Percentiles rank a stretch among this genome's conserved stretches.
These are phyloP conservation scores for Candida michaelii DNA, from an alignment of 805 yeast species.

Conservation along the genomic window DNA sequence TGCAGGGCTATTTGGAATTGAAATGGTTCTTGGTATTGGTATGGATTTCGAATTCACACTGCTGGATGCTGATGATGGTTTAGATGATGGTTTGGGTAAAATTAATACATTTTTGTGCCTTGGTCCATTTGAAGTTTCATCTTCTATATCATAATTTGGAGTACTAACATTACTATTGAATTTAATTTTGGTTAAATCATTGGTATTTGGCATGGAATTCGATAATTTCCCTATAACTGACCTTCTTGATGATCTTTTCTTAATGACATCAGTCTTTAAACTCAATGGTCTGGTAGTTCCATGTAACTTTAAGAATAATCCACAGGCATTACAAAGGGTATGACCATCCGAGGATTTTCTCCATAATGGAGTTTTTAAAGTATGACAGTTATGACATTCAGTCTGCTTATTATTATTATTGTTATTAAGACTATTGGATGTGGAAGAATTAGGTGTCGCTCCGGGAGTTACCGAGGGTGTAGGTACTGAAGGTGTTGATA, in stretches of 20 bases:
- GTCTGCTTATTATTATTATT: too few species aligned
- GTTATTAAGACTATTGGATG: neutral
- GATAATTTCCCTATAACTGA: constrained; percentile 10
- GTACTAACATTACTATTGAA: constrained; percentile 2
- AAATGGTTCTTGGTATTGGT: constrained; percentile 25
- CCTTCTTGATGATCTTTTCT: constrained; percentile 51
- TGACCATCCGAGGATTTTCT: constrained; percentile 58
- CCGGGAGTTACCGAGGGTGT: neutral
- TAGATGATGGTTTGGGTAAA: constrained; percentile 35
- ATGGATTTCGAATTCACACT: constrained; percentile 23
- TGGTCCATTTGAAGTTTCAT: constrained; percentile 12
- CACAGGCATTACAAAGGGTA: constrained; percentile 65
- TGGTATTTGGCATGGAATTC: constrained; percentile 12
- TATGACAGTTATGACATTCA: constrained; percentile 58
- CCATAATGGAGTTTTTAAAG: constrained; percentile 63
- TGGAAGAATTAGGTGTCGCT: constrained; percentile 1
- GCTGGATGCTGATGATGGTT: constrained; percentile 15
- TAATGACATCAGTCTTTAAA: constrained; percentile 56
- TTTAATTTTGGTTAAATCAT: constrained; percentile 7
- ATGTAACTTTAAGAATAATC: constrained; percentile 57
- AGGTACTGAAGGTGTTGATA: neutral
- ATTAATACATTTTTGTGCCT: constrained; percentile 40
- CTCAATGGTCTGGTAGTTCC: constrained; percentile 63
- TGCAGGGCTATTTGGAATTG: constrained; percentile 21
- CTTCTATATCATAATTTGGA: constrained; percentile 13